phyloP scores from a whole-genome alignment of 73 alveolate species.

The Uronychia setigera region DNA sequence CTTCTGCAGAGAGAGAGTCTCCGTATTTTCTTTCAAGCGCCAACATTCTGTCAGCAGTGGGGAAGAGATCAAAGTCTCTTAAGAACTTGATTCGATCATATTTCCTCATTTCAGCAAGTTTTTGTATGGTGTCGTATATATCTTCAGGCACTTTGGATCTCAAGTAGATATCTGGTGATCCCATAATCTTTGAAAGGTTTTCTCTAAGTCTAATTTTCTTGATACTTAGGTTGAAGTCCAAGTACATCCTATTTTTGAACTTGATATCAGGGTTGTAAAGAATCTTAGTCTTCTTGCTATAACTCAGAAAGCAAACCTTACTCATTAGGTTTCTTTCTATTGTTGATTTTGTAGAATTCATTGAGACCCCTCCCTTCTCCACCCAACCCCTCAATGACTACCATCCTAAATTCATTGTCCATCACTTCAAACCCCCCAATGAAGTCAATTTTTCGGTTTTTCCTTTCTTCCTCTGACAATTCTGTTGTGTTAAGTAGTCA shows the following conservation, averaged over 20 bases:
- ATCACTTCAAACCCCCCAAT: constrained; percentile 73
- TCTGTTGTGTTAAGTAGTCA: constrained; percentile 65
- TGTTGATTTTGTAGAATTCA: constrained; percentile 43
- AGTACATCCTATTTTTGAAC: constrained; percentile 63
- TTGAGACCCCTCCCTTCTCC: constrained; percentile 67
- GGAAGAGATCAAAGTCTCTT: constrained; percentile 67
- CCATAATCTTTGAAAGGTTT: constrained; percentile 60
- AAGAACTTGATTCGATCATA: constrained; percentile 61
- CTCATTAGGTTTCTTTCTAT: constrained; percentile 62
- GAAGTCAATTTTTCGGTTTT: constrained; percentile 55
- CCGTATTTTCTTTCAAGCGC: constrained; percentile 81
- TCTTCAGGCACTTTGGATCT: constrained; percentile 82
- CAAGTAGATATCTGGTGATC: constrained; percentile 70
- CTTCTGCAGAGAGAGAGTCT: constrained; percentile 61
- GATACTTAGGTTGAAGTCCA: constrained; percentile 66
- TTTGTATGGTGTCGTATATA: constrained; percentile 70
- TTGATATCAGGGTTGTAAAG: constrained; percentile 72
- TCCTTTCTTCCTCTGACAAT: constrained; percentile 64
- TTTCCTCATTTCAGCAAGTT: constrained; percentile 73
- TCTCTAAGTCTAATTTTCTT: constrained; percentile 73
- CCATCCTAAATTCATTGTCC: constrained; percentile 70
- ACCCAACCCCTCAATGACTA: constrained; percentile 74
- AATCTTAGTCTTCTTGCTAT: constrained; percentile 37
- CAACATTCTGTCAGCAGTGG: constrained; percentile 48
- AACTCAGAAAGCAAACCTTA: background rate